Base-by-base conservation (phyloP, 352 stramenopile genomes). In the Globisporangium orthogonon region DNA sequence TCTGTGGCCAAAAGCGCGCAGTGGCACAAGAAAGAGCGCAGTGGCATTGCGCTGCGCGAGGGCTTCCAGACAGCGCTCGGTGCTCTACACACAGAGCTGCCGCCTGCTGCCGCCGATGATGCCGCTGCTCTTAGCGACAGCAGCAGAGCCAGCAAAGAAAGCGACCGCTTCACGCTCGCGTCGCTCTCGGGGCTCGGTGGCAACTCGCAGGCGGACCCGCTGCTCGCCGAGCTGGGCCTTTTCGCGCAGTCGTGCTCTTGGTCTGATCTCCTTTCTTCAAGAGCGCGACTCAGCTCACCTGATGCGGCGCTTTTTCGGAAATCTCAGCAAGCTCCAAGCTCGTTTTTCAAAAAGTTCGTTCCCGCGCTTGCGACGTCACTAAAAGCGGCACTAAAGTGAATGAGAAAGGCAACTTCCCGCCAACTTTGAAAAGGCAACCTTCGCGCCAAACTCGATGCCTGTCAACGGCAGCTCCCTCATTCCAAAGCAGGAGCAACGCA, bases 1-100 rank as follows among this genome's bases (percentile, higher is more conserved):
- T 15, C 51, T 87, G 57, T 71, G 84, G 53, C 62, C 60, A 77
- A 81, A 40, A 58, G 63, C 15, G 50, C 66, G 46, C 55, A 60
- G 45, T 89, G 81, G 81, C 80, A 84, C 54, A 56, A 70, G 41
- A 81, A 76, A 41, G 81, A 89, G 63, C 78, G 78, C 48, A 74
- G 77, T 35, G 81, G 76, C 58, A 87, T 89, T 49, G 66, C 70
- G 28, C 54, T 84, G 33, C 76, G 89, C 50, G 81, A 91, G 50
- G 59, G 60, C 40, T 89, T 91, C 60, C 74, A 91, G 67, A 82
- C 70, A 49, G 81, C 81, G 53, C 54, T 90, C 50, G 49, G 78
- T 30, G 77, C 65, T 18, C 63, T 70, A 40, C 66, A 76, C 63
- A 61, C 65, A 29, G 61, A 63, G 45, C 41, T 65, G 30, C 11